Evolutionary conservation across 2,329 filamentous ascomycete species (phyloP).

Genomic region (Sarocladium strictum): DNA sequence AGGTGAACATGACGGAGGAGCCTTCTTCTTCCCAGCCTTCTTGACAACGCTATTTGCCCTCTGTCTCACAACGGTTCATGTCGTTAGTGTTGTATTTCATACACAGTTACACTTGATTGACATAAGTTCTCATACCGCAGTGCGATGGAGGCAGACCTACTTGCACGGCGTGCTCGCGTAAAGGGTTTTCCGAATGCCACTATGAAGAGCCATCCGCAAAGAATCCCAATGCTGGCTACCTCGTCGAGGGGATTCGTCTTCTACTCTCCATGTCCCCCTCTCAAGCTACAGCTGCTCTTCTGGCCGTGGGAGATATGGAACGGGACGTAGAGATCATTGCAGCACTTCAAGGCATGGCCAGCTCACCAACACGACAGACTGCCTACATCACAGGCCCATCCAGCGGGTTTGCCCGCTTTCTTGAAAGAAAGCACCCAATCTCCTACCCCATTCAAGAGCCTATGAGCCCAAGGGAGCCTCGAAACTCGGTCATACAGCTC

Average conservation of each 20-base stretch:
- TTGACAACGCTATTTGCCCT: too few species aligned
- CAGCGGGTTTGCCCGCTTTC: background rate
- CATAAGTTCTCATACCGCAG: background rate
- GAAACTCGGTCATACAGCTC: background rate
- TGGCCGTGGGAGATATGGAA: background rate
- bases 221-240: background rate
- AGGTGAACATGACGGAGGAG: background rate
- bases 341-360: background rate
- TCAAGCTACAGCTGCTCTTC: background rate
- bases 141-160: slow-evolving; percentile 3
- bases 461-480: background rate
- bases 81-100: too few species aligned
- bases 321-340: background rate
- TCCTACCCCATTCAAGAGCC: background rate
- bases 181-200: background rate
- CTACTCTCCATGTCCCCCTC: background rate
- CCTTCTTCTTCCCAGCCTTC: background rate
- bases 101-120: too few species aligned
- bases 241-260: background rate
- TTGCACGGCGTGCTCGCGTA: background rate
- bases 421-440: background rate
- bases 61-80: background rate
- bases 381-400: background rate
- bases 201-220: background rate
- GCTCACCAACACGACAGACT: background rate